These are phyloP conservation scores for Gynandropsis gynandra DNA, from an alignment of 345 rosid genomes.

Conservation along the genomic window DNA sequence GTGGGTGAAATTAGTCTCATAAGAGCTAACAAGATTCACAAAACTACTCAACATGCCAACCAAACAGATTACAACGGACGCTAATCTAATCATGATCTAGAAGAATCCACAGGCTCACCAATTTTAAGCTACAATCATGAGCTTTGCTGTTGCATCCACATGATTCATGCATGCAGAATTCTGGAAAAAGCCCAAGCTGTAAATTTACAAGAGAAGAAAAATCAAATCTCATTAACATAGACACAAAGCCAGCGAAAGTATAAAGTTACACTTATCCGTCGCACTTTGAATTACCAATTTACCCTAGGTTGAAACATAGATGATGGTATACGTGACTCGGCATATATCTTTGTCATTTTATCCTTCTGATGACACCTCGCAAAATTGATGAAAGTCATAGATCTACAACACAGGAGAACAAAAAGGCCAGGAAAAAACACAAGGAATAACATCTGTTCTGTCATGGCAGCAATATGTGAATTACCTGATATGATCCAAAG, in stretches of 20 bases:
- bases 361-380: conserved; percentile 58
- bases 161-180: conserved; percentile 52
- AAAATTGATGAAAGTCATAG: conserved; percentile 35
- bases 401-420: conserved; percentile 6
- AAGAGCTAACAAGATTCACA: background rate
- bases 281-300: conserved; percentile 36
- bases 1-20: background rate
- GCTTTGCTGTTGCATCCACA: conserved; percentile 47
- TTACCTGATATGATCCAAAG: conserved; percentile 65
- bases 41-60: background rate
- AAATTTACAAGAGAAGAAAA: conserved; percentile 7
- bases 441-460: conserved; percentile 11
- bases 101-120: conserved; percentile 41
- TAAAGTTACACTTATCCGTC: conserved; percentile 14
- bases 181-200: conserved; percentile 65
- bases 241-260: conserved; percentile 12
- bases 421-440: conserved; percentile 16
- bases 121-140: conserved; percentile 40
- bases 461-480: conserved; percentile 10
- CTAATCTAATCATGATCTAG: conserved; percentile 12
- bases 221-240: conserved; percentile 15
- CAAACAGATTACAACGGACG: background rate
- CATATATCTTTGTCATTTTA: conserved; percentile 61
- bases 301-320: conserved; percentile 64
- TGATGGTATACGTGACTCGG: conserved; percentile 43